Conservation (phyloP, 768 basidiomycete species). For the Multifurca ochricompacta region DNA sequence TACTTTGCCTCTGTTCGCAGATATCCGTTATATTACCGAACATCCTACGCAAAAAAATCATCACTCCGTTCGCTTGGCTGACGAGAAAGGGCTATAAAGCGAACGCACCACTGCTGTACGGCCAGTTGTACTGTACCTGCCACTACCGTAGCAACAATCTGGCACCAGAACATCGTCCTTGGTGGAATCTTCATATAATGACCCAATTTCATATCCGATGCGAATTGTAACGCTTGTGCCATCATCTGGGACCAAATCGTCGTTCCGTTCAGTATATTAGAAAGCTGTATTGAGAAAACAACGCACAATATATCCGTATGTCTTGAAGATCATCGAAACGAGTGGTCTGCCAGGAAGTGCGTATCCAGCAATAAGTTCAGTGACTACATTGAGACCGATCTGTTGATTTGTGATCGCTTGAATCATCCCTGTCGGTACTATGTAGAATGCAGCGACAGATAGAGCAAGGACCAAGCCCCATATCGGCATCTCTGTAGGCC, state of each 20-base stretch:
- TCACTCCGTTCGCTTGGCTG: neutral
- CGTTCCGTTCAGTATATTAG: neutral
- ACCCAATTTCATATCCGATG: slow-evolving; percentile 70
- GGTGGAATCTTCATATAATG: slow-evolving; percentile 63
- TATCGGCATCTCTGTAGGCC: slow-evolving; percentile 60
- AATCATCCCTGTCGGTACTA: slow-evolving; percentile 76
- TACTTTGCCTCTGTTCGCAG: slow-evolving; percentile 44
- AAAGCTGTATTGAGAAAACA: neutral
- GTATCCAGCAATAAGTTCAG: slow-evolving; percentile 66
- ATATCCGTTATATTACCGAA: slow-evolving; percentile 59
- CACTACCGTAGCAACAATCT: slow-evolving; percentile 50
- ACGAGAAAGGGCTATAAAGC: too few relatives aligned
- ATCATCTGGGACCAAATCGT: slow-evolving; percentile 18
- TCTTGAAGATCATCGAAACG: slow-evolving; percentile 74
- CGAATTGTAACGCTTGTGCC: slow-evolving; percentile 54
- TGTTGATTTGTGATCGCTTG: slow-evolving; percentile 78
- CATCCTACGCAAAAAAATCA: slow-evolving; percentile 30
- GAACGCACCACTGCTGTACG: slow-evolving; percentile 43
- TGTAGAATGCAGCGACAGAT: slow-evolving; percentile 46
- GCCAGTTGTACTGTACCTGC: slow-evolving; percentile 62
- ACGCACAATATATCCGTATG: slow-evolving; percentile 27
- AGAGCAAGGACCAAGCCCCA: slow-evolving; percentile 57
- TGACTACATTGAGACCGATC: slow-evolving; percentile 60
- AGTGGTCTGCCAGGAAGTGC: slow-evolving; percentile 54
- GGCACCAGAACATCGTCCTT: slow-evolving; percentile 27